Conservation (phyloP, 2,329 filamentous ascomycete species). For the Aspergillus sp. region DNA sequence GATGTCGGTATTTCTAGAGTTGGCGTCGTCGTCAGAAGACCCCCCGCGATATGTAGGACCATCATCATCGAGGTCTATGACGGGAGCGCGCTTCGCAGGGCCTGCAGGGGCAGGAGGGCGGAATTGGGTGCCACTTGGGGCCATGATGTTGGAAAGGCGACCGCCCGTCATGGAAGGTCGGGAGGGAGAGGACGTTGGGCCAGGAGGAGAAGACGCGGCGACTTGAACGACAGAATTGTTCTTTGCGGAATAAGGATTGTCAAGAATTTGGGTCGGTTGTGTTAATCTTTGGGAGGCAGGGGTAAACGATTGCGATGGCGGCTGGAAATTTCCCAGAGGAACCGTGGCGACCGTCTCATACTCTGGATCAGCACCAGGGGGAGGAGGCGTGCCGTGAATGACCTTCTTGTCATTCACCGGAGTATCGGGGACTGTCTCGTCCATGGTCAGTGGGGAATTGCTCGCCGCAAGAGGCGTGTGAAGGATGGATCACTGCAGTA, state of each 20-base stretch:
- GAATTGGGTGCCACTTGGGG: constrained; percentile 73
- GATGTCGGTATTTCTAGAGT: constrained; percentile 55
- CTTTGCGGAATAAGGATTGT: constrained; percentile 37
- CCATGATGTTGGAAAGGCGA: constrained; percentile 63
- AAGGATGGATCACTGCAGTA: neutral
- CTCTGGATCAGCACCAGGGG: constrained; percentile 32
- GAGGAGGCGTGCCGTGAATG: constrained; percentile 28
- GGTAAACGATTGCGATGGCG: constrained; percentile 33
- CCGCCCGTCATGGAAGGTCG: constrained; percentile 37
- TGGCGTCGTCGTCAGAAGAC: constrained; percentile 59
- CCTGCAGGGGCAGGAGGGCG: constrained; percentile 49
- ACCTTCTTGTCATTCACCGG: constrained; percentile 36
- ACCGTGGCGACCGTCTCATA: constrained; percentile 52
- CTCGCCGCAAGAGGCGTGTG: neutral
- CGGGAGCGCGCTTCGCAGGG: constrained; percentile 39
- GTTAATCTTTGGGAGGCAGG: constrained; percentile 55
- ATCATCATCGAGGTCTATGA: constrained; percentile 54
- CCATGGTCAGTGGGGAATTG: constrained; percentile 27
- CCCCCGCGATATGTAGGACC: constrained; percentile 61
- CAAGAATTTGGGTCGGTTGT: constrained; percentile 62
- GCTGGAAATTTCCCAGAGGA: constrained; percentile 33
- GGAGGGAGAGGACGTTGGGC: constrained; percentile 45
- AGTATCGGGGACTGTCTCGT: constrained; percentile 41
- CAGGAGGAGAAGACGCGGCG: constrained; percentile 79
- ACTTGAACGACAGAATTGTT: constrained; percentile 66